Conservation (phyloP, 345 rosid genomes). For the Carallia brachiata region DNA sequence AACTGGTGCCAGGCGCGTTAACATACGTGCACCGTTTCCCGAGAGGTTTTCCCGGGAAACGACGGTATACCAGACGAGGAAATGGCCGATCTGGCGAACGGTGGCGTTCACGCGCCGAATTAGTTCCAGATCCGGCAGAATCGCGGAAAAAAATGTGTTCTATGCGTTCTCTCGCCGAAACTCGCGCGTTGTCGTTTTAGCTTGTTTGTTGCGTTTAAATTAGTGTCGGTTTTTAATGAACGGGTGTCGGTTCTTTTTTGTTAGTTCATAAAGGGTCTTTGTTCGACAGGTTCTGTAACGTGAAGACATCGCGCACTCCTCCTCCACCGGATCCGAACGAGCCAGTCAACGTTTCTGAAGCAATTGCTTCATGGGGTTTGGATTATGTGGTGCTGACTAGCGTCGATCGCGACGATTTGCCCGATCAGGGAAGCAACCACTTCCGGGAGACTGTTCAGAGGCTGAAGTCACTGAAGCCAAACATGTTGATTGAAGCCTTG, state of each 20-base stretch:
- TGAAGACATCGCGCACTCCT: slow-evolving; percentile 90
- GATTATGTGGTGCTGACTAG: slow-evolving; percentile 92
- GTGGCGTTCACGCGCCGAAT: no score
- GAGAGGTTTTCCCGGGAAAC: no score
- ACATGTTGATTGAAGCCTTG: slow-evolving; percentile 87
- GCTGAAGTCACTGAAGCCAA: slow-evolving; percentile 76
- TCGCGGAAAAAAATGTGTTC: no score
- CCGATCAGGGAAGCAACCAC: slow-evolving; percentile 87
- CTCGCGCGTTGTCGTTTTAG: no score
- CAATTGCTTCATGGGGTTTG: slow-evolving; percentile 94
- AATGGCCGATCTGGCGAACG: no score
- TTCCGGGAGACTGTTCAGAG: slow-evolving; percentile 75
- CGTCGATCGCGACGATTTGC: slow-evolving; percentile 84
- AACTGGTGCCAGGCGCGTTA: no score
- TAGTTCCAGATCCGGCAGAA: no score
- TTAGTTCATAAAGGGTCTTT: neutral
- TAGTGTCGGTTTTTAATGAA: no score
- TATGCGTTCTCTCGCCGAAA: no score
- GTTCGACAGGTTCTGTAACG: slow-evolving; percentile 72
- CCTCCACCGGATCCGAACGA: slow-evolving; percentile 94
- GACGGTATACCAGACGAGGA: no score
- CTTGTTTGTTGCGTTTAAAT: neutral
- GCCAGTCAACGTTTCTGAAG: slow-evolving; percentile 89
- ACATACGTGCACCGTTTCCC: no score
- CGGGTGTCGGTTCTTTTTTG: neutral